Base-by-base conservation (phyloP, 1,284 basidiomycete genomes). In the Apiotrichum akiyoshidainum region DNA sequence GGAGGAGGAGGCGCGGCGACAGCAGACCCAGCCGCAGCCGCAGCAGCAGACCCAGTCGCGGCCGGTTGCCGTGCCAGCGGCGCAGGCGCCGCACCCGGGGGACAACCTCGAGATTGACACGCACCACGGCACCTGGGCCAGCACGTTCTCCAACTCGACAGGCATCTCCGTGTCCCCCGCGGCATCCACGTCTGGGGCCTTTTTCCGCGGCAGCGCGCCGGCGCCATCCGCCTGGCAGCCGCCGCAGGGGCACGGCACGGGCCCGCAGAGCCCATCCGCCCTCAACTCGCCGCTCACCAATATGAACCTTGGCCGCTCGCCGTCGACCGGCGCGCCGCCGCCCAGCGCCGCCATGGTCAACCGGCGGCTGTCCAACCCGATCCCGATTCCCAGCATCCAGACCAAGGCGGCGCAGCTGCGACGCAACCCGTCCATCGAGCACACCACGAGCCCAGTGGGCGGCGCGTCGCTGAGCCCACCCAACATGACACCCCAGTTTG, bases 71-170 rank as follows among this genome's bases (percentile, higher is more conserved):
- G 48, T 37, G 4, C 46, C 54, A 1, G 26, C 22, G 5, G 46
- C 39, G 8, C 17, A 47, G 1, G 19, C 31, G 4, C 22, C 44
- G 6, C 26, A 11, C 14, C 17, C 22, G 5, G 37, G 17, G 14
- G 31, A 52, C 31, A 26, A 48, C n/a, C 49, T 35, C 42, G 58
- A 59, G 11, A 46, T 61, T 46, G 65, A 69, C 16, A 68, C 68
- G 6, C 67, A 68, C 54, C 58, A 51, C 13, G 68, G 69, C 3
- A 71, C 66, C 1, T 71, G 63, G 57, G 45, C 65, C 12, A 62
- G 58, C 53, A 60, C 58, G 7, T 61, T 65, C 37, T 60, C 60
- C 16, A 55, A 26, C 10, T 60, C 56, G 2, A 58, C 58, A 2
- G 50, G 47, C 21, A 54, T 55, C 14, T 58, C 57, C n/a, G 42